phyloP scores from a whole-genome alignment of 1,284 basidiomycete species.

The Apiotrichum sp. region DNA sequence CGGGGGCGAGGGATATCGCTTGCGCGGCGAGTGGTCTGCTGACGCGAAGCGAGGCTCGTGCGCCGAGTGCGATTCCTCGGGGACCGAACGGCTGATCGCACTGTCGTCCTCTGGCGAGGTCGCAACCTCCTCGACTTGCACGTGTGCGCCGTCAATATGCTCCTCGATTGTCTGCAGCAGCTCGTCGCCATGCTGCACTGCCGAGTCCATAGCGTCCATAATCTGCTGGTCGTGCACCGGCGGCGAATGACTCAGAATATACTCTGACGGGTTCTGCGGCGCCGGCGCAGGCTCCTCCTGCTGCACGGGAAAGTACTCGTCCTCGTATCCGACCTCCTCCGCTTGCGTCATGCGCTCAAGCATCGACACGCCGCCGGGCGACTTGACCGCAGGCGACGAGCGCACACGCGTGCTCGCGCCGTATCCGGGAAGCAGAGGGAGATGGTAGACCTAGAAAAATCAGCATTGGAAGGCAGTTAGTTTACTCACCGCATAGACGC shows the following conservation, averaged over 20 bases:
- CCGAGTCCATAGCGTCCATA: conserved; percentile 3
- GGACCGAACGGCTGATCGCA: not conserved
- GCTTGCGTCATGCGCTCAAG: conserved; percentile 70
- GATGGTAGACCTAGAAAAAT: conserved; percentile 69
- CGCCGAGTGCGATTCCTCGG: not conserved
- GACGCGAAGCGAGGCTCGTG: not conserved
- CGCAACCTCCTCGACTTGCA: not conserved
- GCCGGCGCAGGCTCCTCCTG: conserved; percentile 19
- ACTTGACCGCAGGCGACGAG: conserved; percentile 64
- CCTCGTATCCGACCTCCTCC: conserved; percentile 84
- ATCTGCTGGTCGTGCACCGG: conserved; percentile 15
- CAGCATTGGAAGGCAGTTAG: no score
- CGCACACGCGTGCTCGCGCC: conserved; percentile 76
- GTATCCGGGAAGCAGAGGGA: conserved; percentile 86
- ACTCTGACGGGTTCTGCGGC: conserved; percentile 37
- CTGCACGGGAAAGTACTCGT: conserved; percentile 61
- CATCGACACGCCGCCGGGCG: conserved; percentile 57
- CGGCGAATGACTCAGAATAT: conserved; percentile 42
- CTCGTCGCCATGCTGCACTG: not conserved
- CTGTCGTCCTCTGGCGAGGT: not conserved
- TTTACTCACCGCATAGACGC: conserved; percentile 72
- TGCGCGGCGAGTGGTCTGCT: not conserved
- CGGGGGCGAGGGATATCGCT: conserved; percentile 8
- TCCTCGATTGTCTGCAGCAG: not conserved
- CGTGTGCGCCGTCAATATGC: not conserved